phyloP scores from a whole-genome alignment of 805 yeast species.

The Hanseniaspora nectarophila region DNA sequence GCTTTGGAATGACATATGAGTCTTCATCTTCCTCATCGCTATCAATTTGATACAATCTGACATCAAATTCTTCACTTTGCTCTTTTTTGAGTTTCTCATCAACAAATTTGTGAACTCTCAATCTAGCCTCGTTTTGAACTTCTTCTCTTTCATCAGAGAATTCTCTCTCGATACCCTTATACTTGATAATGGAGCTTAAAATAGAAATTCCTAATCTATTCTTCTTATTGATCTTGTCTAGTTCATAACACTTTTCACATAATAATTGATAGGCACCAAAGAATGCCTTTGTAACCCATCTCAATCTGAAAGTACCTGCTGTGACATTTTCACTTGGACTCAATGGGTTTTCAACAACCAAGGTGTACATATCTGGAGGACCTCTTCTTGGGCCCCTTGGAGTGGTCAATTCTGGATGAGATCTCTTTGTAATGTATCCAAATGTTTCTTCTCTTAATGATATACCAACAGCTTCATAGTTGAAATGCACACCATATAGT shows the following conservation, averaged over 20 bases:
- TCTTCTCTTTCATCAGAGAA: constrained; percentile 61
- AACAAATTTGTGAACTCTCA: constrained; percentile 11
- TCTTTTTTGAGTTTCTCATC: constrained; percentile 10
- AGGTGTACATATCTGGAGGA: constrained; percentile 35
- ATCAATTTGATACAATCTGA: constrained; percentile 23
- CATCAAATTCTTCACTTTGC: constrained; percentile 26
- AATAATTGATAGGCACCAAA: constrained; percentile 76
- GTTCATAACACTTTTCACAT: constrained; percentile 60
- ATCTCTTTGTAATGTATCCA: constrained; percentile 47
- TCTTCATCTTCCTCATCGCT: constrained; percentile 18
- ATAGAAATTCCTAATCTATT: constrained; percentile 60
- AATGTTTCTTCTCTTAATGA: constrained; percentile 43
- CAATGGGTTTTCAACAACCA: constrained; percentile 81
- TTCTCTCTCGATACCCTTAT: constrained; percentile 62
- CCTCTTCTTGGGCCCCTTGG: constrained; percentile 29
- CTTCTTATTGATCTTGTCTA: constrained; percentile 54
- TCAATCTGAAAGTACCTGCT: constrained; percentile 68
- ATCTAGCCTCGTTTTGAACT: constrained; percentile 48
- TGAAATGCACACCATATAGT: constrained; percentile 78
- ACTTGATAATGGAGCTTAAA: constrained; percentile 66
- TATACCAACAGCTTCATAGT: constrained; percentile 66
- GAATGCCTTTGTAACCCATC: constrained; percentile 73
- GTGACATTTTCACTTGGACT: constrained; percentile 75
- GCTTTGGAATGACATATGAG: constrained; percentile 17
- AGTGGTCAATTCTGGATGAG: constrained; percentile 34